Base-by-base conservation (phyloP, 2,329 filamentous ascomycete genomes). In the Diplocarpon mali region DNA sequence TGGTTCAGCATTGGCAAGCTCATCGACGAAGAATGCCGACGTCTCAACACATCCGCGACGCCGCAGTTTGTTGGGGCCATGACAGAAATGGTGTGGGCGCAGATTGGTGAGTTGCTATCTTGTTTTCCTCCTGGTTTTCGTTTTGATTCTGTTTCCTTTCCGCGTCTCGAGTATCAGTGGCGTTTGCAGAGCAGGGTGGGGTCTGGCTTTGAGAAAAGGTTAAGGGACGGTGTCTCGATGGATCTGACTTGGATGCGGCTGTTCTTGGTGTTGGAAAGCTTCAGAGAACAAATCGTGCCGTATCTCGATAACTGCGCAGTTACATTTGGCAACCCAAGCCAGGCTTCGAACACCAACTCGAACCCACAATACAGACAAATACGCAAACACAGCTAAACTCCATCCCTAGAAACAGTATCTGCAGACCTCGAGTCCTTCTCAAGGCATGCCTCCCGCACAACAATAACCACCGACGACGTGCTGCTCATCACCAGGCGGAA, bases 1-100 rank as follows among this genome's bases (percentile, higher is more conserved):
- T 94, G 87, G 87, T 83, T 83, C 59, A 76, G 80, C 17, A 76
- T 94, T 48, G 85, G 86, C 53, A 84, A 87, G 61, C 90, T 93
- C 48, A 85, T 95, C 52, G 90, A 96, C 62, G 80, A 90, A 53
- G 83, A 94, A 61, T 82, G 80, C 14, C 67, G 87, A 27, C 71
- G 74, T 45, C 70, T 80, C 24, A 78, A 85, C 60, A 75, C 86
- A 52, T 95, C 94, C 64, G 86, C 89, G 6, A 95, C 90, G 20
- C 86, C 86, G 1, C 87, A 94, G 59, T 95, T 93, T 63, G 93
- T 93, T 54, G 87, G 83, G 8, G 77, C 83, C 0, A 64, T 93
- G 59, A 92, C 85, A 1, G 88, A 95, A 63, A 76, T 94, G 64
- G 83, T 90, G 7, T 95, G 85, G 79, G 75, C 80, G 1, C 88